Conservation (phyloP, 345 rosid genomes). For the Sapria himalayana region DNA sequence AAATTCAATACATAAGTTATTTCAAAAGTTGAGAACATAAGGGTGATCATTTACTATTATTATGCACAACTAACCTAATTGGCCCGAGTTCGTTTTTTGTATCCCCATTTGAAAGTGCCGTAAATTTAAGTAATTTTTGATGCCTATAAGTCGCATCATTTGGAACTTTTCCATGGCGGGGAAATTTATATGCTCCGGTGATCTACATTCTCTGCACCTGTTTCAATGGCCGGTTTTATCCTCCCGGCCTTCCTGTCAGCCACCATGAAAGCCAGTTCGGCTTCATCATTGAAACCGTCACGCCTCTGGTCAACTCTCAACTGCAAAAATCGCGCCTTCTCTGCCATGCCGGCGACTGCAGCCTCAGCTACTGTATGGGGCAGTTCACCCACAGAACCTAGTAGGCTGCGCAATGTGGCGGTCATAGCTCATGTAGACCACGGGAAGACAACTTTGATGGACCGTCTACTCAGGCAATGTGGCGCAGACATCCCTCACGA, state of each 20-base stretch:
- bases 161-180: too few species aligned
- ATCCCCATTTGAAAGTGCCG: too few species aligned
- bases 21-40: too few species aligned
- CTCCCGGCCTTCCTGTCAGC: slow-evolving; percentile 53
- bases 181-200: too few species aligned
- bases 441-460: slow-evolving; percentile 96
- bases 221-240: slow-evolving; percentile 51
- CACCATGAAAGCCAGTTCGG: slow-evolving; percentile 26
- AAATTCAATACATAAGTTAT: too few species aligned
- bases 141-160: too few species aligned
- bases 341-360: slow-evolving; percentile 26
- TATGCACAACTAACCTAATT: too few species aligned
- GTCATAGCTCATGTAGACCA: slow-evolving; percentile 98
- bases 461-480: slow-evolving; percentile 88
- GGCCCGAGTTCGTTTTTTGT: too few species aligned
- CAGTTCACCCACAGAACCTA: slow-evolving; percentile 34
- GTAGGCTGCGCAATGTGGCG: slow-evolving; percentile 71
- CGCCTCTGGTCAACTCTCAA: slow-evolving; percentile 8
- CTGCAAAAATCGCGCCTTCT: slow-evolving; percentile 19
- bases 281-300: slow-evolving; percentile 12
- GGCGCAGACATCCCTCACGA: slow-evolving; percentile 95
- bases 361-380: slow-evolving; percentile 17
- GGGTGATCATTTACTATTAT: too few species aligned
- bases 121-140: too few species aligned
- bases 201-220: slow-evolving; percentile 1